Conservation (phyloP, 345 rosid species). For the Salix purpurea region DNA sequence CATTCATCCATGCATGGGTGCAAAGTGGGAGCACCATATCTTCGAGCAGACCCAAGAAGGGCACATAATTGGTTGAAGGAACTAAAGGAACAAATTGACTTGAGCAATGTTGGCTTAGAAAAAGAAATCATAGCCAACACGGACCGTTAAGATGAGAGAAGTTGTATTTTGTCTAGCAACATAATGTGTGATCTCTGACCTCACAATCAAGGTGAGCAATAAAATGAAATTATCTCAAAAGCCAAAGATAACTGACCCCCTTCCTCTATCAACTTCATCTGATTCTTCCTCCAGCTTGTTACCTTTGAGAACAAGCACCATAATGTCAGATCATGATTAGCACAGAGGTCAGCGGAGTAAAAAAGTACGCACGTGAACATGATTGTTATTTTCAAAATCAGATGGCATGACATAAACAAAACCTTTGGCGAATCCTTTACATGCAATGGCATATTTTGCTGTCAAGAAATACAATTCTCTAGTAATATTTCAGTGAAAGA, state of each 20-base stretch:
- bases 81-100: background rate
- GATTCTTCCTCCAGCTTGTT: conserved; percentile 39
- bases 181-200: background rate
- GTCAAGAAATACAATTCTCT: background rate
- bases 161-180: background rate
- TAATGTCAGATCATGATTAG: conserved; percentile 6
- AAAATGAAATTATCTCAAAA: background rate
- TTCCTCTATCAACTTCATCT: conserved; percentile 27
- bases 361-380: background rate
- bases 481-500: conserved; percentile 1
- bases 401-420: background rate
- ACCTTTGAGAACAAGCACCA: conserved; percentile 37
- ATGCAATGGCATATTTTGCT: conserved; percentile 7
- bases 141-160: background rate
- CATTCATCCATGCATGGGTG: background rate
- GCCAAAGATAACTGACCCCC: conserved; percentile 27
- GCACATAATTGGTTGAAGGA: background rate
- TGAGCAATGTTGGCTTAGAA: background rate
- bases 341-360: background rate
- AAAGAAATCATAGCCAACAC: background rate
- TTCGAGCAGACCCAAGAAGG: background rate
- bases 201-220: background rate
- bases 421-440: background rate
- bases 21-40: background rate
- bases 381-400: background rate